These are phyloP conservation scores for Grosmannia huntii DNA, from an alignment of 2,329 filamentous ascomycete genomes.

Conservation along the genomic window DNA sequence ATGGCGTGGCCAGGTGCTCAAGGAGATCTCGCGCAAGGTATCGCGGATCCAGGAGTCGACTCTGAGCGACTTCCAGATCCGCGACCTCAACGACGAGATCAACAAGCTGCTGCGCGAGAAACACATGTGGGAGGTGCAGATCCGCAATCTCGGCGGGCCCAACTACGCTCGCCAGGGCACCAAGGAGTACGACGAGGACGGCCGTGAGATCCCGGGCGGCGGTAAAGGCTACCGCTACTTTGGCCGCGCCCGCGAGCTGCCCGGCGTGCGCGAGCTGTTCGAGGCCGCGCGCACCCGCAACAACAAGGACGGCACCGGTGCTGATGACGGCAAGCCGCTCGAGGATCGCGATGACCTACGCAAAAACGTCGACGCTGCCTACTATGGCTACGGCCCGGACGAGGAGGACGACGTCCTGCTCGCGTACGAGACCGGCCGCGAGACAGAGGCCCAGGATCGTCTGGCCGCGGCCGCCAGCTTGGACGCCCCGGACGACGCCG, in stretches of 20 bases:
- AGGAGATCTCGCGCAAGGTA: conserved; percentile 94
- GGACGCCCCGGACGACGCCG: background rate
- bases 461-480: conserved; percentile 40
- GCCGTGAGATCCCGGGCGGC: conserved; percentile 56
- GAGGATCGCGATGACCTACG: conserved; percentile 58
- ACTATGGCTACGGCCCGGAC: conserved; percentile 88
- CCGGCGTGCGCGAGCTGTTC: conserved; percentile 93
- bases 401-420: conserved; percentile 79
- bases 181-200: conserved; percentile 61
- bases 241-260: conserved; percentile 71
- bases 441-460: conserved; percentile 64
- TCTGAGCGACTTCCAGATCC: conserved; percentile 91
- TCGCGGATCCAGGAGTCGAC: conserved; percentile 85
- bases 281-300: conserved; percentile 51
- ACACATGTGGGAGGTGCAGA: conserved; percentile 97
- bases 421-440: conserved; percentile 70
- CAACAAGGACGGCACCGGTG: conserved; percentile 21
- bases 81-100: conserved; percentile 97
- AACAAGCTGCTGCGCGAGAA: conserved; percentile 99
- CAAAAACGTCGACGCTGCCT: conserved; percentile 77
- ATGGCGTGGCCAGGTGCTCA: conserved; percentile 95
- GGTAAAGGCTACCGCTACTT: conserved; percentile 79
- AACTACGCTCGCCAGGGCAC: conserved; percentile 69
- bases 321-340: conserved; percentile 40
- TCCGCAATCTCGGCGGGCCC: conserved; percentile 86